Evolutionary conservation across 1,139 yeast species (phyloP).

Genomic region (Blastobotrys ciferrii): DNA sequence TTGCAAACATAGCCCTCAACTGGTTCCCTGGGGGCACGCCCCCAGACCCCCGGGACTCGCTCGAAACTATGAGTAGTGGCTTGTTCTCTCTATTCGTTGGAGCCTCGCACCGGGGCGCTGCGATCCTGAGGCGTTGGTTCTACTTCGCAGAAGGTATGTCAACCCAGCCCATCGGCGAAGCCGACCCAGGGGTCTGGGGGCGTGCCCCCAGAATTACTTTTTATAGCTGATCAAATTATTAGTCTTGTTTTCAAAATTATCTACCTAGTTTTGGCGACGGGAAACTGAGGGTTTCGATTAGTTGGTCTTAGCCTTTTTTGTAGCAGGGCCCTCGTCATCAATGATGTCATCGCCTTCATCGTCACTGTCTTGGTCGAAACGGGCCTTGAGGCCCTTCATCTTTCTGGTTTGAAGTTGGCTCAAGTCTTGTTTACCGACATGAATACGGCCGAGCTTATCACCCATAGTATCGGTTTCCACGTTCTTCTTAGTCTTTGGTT

Average conservation of each 20-base stretch:
- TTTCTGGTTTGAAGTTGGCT: constrained; percentile 89
- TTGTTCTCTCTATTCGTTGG: too few species aligned
- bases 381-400: constrained; percentile 95
- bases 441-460: constrained; percentile 95
- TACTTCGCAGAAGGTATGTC: too few species aligned
- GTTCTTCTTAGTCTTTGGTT: constrained; percentile 83
- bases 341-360: constrained; percentile 45
- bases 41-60: too few species aligned
- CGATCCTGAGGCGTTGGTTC: too few species aligned
- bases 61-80: too few species aligned
- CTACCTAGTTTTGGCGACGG: background rate
- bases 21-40: too few species aligned
- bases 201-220: too few species aligned
- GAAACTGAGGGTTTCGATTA: too few species aligned
- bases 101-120: too few species aligned
- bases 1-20: too few species aligned
- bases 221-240: background rate
- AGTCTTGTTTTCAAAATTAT: constrained; percentile 3
- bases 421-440: constrained; percentile 93
- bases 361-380: constrained; percentile 63
- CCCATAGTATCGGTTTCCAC: constrained; percentile 86
- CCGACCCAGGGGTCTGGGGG: too few species aligned
- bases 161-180: too few species aligned
- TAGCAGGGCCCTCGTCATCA: constrained; percentile 24
- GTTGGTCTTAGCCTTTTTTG: constrained; percentile 20